Conservation (phyloP, 1,284 basidiomycete species). For the Apiotrichum veenhuisii region DNA sequence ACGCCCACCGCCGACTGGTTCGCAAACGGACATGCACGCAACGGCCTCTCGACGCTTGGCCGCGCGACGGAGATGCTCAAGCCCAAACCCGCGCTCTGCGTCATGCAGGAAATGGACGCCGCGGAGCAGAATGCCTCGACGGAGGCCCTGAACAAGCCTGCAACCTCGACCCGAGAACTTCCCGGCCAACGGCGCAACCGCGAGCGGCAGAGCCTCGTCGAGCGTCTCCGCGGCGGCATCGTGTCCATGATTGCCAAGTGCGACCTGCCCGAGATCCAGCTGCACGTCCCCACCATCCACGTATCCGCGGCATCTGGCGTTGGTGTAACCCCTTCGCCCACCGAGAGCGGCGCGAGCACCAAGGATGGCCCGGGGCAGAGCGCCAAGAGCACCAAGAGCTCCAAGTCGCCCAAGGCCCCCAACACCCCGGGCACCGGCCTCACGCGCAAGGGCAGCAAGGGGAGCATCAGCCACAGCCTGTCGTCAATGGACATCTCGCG, state of each 20-base stretch:
- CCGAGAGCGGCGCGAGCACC: too few species aligned
- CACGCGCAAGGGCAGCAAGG: neutral
- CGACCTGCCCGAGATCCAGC: neutral
- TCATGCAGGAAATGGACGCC: conserved; percentile 18
- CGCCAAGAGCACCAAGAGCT: too few species aligned
- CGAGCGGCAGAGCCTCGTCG: conserved; percentile 5
- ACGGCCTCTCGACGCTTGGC: conserved; percentile 19
- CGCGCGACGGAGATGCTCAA: conserved; percentile 39
- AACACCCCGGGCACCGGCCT: neutral
- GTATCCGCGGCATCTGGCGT: too few species aligned
- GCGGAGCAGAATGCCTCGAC: neutral
- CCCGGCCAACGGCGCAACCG: neutral
- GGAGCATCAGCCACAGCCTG: conserved; percentile 4
- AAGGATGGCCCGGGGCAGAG: too few species aligned
- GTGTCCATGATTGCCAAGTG: conserved; percentile 26
- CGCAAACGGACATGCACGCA: conserved; percentile 30
- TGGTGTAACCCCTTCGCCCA: too few species aligned
- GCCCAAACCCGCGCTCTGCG: conserved; percentile 32
- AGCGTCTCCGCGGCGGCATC: conserved; percentile 24
- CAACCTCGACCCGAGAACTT: too few species aligned
- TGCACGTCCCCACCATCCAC: neutral
- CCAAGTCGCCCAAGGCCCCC: too few species aligned
- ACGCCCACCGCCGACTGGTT: conserved; percentile 35
- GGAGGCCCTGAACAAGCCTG: neutral
- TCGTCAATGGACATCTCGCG: neutral